Evolutionary conservation across 2,329 filamentous ascomycete species (phyloP).

Genomic region (Aspergillus floridensis): DNA sequence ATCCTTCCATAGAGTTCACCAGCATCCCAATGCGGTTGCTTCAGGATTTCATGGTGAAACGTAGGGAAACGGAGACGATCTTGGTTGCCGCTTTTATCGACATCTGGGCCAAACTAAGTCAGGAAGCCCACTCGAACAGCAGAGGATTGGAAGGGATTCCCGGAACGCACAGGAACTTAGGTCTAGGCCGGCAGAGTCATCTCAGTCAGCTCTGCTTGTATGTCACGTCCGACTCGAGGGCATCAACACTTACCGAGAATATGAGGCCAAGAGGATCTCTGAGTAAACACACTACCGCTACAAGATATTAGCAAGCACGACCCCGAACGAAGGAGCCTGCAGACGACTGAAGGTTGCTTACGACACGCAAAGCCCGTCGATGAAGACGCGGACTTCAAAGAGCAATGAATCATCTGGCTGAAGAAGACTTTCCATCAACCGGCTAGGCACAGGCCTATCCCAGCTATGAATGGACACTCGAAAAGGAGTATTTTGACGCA

Average conservation of each 20-base stretch:
- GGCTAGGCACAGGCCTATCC: slow-evolving; percentile 60
- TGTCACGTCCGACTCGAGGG: slow-evolving; percentile 4
- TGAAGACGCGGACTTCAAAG: slow-evolving; percentile 65
- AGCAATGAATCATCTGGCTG: slow-evolving; percentile 56
- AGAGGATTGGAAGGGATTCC: slow-evolving; percentile 41
- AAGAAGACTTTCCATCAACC: slow-evolving; percentile 56
- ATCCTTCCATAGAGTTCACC: slow-evolving; percentile 71
- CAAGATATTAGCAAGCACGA: slow-evolving; percentile 1
- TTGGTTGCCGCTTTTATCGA: slow-evolving; percentile 58
- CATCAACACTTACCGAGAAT: slow-evolving; percentile 46
- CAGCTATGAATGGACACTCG: slow-evolving; percentile 74
- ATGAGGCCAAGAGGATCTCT: slow-evolving; percentile 53
- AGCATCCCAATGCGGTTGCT: slow-evolving; percentile 69
- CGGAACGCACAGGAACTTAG: slow-evolving; percentile 34
- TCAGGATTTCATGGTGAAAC: slow-evolving; percentile 68
- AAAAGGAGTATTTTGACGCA: slow-evolving; percentile 59
- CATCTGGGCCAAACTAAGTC: slow-evolving; percentile 22
- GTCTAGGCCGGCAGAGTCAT: slow-evolving; percentile 23
- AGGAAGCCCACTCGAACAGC: neutral
- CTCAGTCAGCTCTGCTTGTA: neutral
- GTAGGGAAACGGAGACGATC: slow-evolving; percentile 67
- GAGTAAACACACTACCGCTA: slow-evolving; percentile 57
- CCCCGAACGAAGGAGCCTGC: neutral
- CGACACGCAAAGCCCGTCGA: slow-evolving; percentile 66
- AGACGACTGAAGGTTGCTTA: slow-evolving; percentile 39